Base-by-base conservation (phyloP, 495 filamentous ascomycete genomes). In the Opeltia flavorubescens region DNA sequence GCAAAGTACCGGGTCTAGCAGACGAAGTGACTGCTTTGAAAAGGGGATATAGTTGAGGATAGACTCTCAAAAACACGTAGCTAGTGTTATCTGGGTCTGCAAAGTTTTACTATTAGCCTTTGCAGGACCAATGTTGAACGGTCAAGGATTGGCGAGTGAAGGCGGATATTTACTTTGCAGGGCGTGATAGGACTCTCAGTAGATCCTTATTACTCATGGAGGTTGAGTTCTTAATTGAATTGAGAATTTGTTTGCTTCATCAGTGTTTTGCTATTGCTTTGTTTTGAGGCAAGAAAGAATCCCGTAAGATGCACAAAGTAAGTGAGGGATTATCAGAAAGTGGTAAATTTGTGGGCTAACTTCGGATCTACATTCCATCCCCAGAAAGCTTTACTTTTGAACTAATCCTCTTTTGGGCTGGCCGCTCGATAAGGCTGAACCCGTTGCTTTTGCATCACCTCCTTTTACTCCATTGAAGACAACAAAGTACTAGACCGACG, bases 171-270 rank as follows among this genome's bases (percentile, higher is more conserved):
- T 66, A 96, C 89, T 95, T 95, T 61, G 85, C 86, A 58, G 88
- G 89, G 72, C 93, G 93, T 51, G 86, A 94, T 53, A 95, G 77
- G 70, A 94, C 88, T 70, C 86, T 85, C 59, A 95, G 77, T 55
- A 95, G 80, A 65, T 94, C 87, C 70, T 79, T 81, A 65, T 78
- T 80, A 80, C 76, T 89, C 89, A 95, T 95, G 76, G 75, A 83
- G 78, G 68, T 62, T 58, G 58, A 52, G 51, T 56, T 26, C n/a
- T n/a, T n/a, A n/a, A n/a, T n/a, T n/a, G n/a, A n/a, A n/a, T n/a
- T n/a, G n/a, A n/a, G n/a, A n/a, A n/a, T n/a, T n/a, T n/a, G n/a
- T n/a, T n/a, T n/a, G n/a, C n/a, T n/a, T n/a, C n/a, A n/a, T n/a
- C n/a, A n/a, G n/a, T n/a, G n/a, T n/a, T n/a, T n/a, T n/a, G n/a